Evolutionary conservation across 176 grass and related monocot genomes (phyloP).

Genomic region (Chrysopogon serrulatus): DNA sequence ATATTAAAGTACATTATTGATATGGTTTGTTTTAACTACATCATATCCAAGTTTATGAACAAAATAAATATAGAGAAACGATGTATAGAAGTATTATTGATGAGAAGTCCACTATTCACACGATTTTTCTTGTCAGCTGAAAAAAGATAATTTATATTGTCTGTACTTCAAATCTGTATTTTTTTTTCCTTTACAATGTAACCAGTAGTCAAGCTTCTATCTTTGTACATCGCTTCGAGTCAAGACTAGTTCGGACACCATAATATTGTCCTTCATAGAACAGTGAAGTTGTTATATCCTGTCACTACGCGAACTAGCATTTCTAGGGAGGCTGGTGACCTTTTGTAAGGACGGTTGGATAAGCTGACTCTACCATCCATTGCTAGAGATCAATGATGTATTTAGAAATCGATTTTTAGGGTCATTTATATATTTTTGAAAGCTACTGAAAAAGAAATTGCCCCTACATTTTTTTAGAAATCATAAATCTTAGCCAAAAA

Average conservation of each 20-base stretch:
- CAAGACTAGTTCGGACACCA: neutral
- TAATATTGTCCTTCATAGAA: too few species aligned
- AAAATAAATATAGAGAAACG: neutral
- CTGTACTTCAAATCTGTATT: neutral
- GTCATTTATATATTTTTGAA: too few species aligned
- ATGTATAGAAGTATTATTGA: neutral
- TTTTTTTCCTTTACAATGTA: neutral
- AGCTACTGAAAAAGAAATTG: too few species aligned
- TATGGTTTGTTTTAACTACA: neutral
- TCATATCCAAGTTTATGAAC: neutral
- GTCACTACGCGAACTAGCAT: too few species aligned
- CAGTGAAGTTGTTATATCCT: too few species aligned
- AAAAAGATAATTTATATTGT: neutral
- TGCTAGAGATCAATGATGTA: too few species aligned
- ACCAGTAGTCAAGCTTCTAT: neutral
- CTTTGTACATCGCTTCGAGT: neutral
- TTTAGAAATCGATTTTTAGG: too few species aligned
- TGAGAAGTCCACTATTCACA: neutral
- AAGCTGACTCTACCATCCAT: too few species aligned
- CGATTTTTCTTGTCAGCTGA: neutral
- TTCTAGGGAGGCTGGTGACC: too few species aligned
- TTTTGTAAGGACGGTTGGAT: too few species aligned
- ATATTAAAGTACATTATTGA: neutral
- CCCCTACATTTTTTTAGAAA: too few species aligned
- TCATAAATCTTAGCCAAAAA: too few species aligned